These are phyloP conservation scores for Arthrobotrys sphaeroides DNA, from an alignment of 2,329 filamentous ascomycete species.

Conservation along the genomic window DNA sequence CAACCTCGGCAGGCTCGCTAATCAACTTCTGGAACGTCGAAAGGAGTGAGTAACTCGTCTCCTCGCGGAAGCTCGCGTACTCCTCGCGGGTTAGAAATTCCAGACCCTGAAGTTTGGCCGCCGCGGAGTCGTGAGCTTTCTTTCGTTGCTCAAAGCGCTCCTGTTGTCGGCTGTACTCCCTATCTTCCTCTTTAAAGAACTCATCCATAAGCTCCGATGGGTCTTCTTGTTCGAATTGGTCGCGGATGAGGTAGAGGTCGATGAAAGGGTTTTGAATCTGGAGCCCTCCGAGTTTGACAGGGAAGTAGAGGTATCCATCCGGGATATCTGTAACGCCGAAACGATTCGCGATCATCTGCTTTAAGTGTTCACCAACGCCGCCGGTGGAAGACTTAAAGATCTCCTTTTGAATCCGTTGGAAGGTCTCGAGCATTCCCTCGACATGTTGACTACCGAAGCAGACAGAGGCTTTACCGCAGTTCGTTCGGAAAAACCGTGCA, in stretches of 20 bases:
- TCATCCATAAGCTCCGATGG: slow-evolving; percentile 59
- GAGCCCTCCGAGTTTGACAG: slow-evolving; percentile 64
- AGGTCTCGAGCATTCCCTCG: slow-evolving; percentile 67
- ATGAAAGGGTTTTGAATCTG: slow-evolving; percentile 64
- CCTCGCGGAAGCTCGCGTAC: slow-evolving; percentile 60
- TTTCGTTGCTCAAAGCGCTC: slow-evolving; percentile 58
- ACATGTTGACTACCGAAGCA: slow-evolving; percentile 68
- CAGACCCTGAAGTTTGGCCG: slow-evolving; percentile 59
- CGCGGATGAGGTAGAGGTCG: slow-evolving; percentile 62
- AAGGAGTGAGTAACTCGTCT: slow-evolving; percentile 61
- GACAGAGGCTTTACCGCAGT: slow-evolving; percentile 67
- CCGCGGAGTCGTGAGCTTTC: slow-evolving; percentile 42
- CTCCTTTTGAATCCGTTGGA: slow-evolving; percentile 66
- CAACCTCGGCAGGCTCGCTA: slow-evolving; percentile 56
- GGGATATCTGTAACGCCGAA: slow-evolving; percentile 65
- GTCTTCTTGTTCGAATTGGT: slow-evolving; percentile 59
- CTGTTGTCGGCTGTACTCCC: slow-evolving; percentile 60
- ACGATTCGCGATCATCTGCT: slow-evolving; percentile 66
- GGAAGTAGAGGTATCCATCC: slow-evolving; percentile 65
- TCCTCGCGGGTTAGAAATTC: slow-evolving; percentile 65
- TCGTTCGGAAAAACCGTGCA: slow-evolving; percentile 68
- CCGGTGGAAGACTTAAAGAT: slow-evolving; percentile 63
- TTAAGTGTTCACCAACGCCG: slow-evolving; percentile 69
- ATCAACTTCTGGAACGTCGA: slow-evolving; percentile 59
- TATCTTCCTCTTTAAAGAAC: slow-evolving; percentile 60